Percentiles rank a stretch among this genome's conserved stretches.
phyloP scores from a whole-genome alignment of 768 basidiomycete genomes.

The Phaeotremella fagi region DNA sequence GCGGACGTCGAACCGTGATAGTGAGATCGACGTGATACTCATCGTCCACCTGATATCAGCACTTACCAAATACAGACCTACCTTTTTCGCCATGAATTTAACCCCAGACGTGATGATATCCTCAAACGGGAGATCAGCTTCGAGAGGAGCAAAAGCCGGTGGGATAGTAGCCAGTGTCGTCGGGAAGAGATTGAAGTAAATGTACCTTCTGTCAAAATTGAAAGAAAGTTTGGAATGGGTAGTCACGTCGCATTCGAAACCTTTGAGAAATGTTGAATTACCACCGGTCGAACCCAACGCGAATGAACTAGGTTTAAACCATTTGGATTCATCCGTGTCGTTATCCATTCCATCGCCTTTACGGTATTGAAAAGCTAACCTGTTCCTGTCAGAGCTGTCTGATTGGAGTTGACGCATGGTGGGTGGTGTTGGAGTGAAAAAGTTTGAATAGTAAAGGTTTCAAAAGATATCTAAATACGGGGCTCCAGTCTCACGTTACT shows the following conservation, averaged over 20 bases:
- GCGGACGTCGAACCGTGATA: neutral
- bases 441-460: neutral
- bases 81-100: too few species aligned
- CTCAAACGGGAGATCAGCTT: conserved; percentile 3
- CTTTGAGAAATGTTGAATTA: neutral
- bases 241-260: neutral
- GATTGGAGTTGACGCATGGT: neutral
- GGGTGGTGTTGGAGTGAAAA: neutral
- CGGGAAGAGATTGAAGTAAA: neutral
- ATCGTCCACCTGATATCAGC: neutral
- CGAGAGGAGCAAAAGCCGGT: neutral
- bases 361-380: neutral
- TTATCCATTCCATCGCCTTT: conserved; percentile 1
- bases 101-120: conserved; percentile 5
- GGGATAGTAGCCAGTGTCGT: neutral
- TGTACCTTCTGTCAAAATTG: conserved; percentile 2
- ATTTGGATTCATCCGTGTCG: neutral
- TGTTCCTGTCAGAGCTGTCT: neutral
- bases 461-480: neutral
- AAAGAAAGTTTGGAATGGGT: neutral
- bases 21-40: neutral
- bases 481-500: too few species aligned
- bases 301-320: neutral
- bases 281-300: neutral
- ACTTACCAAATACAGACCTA: neutral